Percentiles rank a stretch among this genome's conserved stretches.
Conservation (phyloP, 768 basidiomycete species). For the Auriscalpium vulgare region DNA sequence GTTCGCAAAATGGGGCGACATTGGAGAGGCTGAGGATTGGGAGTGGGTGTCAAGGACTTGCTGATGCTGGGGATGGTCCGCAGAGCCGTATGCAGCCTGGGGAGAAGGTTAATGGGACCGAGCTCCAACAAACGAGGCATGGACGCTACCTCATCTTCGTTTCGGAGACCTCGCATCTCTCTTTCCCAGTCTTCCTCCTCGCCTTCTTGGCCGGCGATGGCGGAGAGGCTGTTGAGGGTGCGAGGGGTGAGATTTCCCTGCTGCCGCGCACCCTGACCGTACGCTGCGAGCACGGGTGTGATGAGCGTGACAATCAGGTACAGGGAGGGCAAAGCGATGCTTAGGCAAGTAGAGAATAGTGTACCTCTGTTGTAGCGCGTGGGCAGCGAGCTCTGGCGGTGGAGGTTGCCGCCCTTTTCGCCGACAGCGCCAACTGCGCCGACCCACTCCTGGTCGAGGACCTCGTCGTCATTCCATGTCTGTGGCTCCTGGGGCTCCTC, state of each 20-base stretch:
- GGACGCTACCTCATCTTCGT: conserved; percentile 52
- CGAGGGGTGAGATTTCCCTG: conserved; percentile 61
- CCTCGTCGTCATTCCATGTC: conserved; percentile 11
- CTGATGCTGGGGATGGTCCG: conserved; percentile 29
- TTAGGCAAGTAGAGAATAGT: not conserved
- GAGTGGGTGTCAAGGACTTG: conserved; percentile 43
- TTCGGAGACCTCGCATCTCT: conserved; percentile 46
- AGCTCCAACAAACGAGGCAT: not conserved
- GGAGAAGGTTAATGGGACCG: not conserved
- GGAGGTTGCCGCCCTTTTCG: conserved; percentile 15
- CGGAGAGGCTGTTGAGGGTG: conserved; percentile 73
- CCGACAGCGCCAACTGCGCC: conserved; percentile 9
- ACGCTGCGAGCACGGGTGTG: conserved; percentile 7
- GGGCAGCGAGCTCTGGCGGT: conserved; percentile 15
- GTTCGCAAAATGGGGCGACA: conserved; percentile 55
- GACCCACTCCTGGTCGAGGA: conserved; percentile 10
- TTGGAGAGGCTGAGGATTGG: conserved; percentile 44
- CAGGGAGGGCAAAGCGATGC: not conserved
- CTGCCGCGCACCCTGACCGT: conserved; percentile 22
- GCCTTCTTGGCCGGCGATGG: conserved; percentile 80
- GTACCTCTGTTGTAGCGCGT: conserved; percentile 14
- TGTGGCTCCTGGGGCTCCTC: conserved; percentile 15
- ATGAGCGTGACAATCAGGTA: not conserved
- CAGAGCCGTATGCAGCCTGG: not conserved
- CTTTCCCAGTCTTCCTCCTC: conserved; percentile 86